Conservation (phyloP, 805 yeast genomes). For the Lipomyces lipofer region DNA sequence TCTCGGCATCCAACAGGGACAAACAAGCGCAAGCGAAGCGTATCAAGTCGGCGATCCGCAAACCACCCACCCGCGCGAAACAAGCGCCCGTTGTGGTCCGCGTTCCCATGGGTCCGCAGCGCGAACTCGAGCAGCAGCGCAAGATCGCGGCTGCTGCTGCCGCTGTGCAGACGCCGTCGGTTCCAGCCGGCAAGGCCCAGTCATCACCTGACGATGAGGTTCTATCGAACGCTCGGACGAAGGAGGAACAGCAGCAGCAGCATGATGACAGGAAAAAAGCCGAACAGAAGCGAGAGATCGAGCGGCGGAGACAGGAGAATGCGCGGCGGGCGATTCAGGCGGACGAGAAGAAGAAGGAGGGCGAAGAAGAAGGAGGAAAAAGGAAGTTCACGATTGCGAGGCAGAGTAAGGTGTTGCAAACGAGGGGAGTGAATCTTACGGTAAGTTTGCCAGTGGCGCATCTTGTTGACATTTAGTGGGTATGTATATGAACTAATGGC, state of each 20-base stretch:
- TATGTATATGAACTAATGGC: too few relatives aligned
- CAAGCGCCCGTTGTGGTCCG: constrained; percentile 34
- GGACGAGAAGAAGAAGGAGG: constrained; percentile 10
- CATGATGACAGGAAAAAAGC: constrained; percentile 16
- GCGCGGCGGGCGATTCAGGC: constrained; percentile 21
- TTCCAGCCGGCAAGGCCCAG: neutral
- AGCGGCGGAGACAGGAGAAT: constrained; percentile 28
- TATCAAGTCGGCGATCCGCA: constrained; percentile 23
- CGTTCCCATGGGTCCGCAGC: constrained; percentile 34
- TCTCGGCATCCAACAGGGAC: neutral
- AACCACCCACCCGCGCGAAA: constrained; percentile 16
- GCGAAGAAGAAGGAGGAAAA: constrained; percentile 16
- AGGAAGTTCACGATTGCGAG: constrained; percentile 14
- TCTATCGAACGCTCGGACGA: neutral
- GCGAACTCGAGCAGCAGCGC: constrained; percentile 34
- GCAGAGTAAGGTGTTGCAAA: constrained; percentile 18
- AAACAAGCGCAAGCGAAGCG: constrained; percentile 12
- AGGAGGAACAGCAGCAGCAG: neutral
- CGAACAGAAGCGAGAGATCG: constrained; percentile 27
- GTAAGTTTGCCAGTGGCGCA: neutral
- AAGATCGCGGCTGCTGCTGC: constrained; percentile 26
- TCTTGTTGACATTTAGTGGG: too few relatives aligned
- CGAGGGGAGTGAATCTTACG: constrained; percentile 6
- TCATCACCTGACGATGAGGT: too few relatives aligned
- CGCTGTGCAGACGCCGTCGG: neutral